A percentile compares a stretch with the other conserved stretches of the same genome.
These are phyloP conservation scores for Leishmania braziliensis DNA, from an alignment of 208 protist genomes.

Conservation along the genomic window DNA sequence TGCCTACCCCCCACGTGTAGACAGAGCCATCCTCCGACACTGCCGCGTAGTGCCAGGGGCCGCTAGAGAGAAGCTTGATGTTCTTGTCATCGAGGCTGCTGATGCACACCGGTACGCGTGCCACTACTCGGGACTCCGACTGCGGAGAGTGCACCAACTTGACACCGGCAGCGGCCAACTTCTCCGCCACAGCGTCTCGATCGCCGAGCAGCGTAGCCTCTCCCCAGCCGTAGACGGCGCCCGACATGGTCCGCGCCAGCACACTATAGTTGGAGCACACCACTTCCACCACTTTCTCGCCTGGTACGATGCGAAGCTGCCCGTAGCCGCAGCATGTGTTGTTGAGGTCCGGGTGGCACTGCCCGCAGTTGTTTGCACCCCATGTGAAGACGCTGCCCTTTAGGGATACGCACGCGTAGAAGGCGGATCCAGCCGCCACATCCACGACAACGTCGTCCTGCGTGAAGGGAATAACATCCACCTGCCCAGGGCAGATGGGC, in stretches of 20 bases:
- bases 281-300: slow-evolving; percentile 63
- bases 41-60: slow-evolving; percentile 84
- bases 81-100: slow-evolving; percentile 34
- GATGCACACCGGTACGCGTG: slow-evolving; percentile 40
- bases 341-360: slow-evolving; percentile 59
- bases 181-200: slow-evolving; percentile 29
- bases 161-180: slow-evolving; percentile 10
- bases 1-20: slow-evolving; percentile 84
- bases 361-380: slow-evolving; percentile 78
- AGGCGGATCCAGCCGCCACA: slow-evolving; percentile 61
- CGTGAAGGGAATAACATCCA: slow-evolving; percentile 44
- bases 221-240: slow-evolving; percentile 78
- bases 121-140: slow-evolving; percentile 31
- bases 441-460: slow-evolving; percentile 58
- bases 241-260: slow-evolving; percentile 58
- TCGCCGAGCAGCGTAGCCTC: slow-evolving; percentile 60
- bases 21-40: slow-evolving; percentile 46
- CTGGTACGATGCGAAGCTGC: slow-evolving; percentile 39
- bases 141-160: slow-evolving; percentile 26
- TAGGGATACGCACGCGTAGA: slow-evolving; percentile 52
- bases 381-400: slow-evolving; percentile 67
- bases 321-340: slow-evolving; percentile 60
- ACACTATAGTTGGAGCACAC: slow-evolving; percentile 70
- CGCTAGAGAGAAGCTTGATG: slow-evolving; percentile 49
- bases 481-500: slow-evolving; percentile 66